phyloP scores from a whole-genome alignment of 176 grass and related monocot species.

The Triticum dicoccoides region DNA sequence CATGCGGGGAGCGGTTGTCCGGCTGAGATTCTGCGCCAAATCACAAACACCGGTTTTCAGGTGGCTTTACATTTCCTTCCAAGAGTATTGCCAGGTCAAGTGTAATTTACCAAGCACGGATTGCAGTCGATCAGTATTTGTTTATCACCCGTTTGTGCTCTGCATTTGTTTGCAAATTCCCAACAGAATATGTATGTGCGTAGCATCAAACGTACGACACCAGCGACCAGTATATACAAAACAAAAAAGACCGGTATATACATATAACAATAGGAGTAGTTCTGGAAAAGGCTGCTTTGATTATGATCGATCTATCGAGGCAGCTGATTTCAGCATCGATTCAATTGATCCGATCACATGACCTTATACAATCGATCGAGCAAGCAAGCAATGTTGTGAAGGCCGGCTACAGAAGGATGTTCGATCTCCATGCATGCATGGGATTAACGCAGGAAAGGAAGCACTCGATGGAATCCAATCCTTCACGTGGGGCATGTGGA shows the following conservation, averaged over 20 bases:
- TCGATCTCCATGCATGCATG: not conserved
- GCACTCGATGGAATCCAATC: not conserved
- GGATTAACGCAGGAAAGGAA: not conserved
- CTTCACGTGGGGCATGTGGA: slow-evolving; percentile 25
- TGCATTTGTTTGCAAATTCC: not conserved
- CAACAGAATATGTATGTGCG: not conserved
- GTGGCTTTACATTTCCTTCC: too few relatives aligned
- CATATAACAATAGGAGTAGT: not conserved
- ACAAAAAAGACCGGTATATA: too few relatives aligned
- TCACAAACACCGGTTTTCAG: too few relatives aligned
- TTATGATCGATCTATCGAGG: not conserved
- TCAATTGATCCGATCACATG: not conserved
- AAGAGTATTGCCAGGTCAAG: too few relatives aligned
- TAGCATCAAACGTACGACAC: not conserved
- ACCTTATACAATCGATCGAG: not conserved
- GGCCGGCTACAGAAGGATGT: not conserved
- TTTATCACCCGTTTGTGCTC: not conserved
- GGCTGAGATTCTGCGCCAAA: too few relatives aligned
- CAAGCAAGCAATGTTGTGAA: not conserved
- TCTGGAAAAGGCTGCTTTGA: not conserved
- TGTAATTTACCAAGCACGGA: too few relatives aligned
- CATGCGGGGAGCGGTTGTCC: too few relatives aligned
- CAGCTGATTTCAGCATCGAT: not conserved
- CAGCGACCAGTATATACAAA: not conserved
- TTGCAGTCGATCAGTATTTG: too few relatives aligned